These are phyloP conservation scores for Chenopodium suecicum DNA, from an alignment of 148 eudicot species.

Conservation along the genomic window DNA sequence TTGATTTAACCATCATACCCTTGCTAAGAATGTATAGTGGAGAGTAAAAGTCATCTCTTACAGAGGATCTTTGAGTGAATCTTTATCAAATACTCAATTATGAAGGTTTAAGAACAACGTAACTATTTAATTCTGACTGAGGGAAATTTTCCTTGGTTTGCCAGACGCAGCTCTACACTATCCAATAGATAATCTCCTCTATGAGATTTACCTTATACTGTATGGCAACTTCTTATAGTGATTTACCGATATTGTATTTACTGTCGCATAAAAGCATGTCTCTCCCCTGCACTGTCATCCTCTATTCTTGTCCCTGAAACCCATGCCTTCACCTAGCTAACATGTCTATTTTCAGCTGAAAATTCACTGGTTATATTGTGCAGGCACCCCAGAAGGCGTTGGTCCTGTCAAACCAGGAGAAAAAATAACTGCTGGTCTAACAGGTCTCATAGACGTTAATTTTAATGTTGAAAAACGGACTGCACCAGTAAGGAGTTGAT, in stretches of 20 bases:
- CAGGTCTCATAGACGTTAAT: constrained; percentile 72
- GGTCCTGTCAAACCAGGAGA: constrained; percentile 94
- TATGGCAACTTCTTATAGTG: background rate
- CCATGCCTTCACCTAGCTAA: background rate
- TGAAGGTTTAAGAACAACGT: too few species aligned
- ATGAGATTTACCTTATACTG: background rate
- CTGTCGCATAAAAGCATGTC: too few species aligned
- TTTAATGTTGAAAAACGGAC: constrained; percentile 64
- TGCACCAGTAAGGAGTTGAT: constrained; percentile 33
- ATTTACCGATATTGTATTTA: too few species aligned
- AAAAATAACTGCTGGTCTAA: constrained; percentile 85
- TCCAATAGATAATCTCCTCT: background rate
- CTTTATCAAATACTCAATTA: too few species aligned
- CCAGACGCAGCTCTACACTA: background rate
- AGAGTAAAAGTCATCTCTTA: too few species aligned
- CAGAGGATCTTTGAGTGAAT: too few species aligned
- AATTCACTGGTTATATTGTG: constrained; percentile 11
- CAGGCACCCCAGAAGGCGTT: constrained; percentile 93
- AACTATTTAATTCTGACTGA: background rate
- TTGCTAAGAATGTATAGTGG: too few species aligned
- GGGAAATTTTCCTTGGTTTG: background rate
- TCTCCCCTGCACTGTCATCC: background rate
- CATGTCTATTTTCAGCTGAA: background rate
- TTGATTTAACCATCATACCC: too few species aligned
- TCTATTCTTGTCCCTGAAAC: background rate